Conservation (phyloP, 2,329 filamentous ascomycete genomes). For the Hypoxylon sp. region DNA sequence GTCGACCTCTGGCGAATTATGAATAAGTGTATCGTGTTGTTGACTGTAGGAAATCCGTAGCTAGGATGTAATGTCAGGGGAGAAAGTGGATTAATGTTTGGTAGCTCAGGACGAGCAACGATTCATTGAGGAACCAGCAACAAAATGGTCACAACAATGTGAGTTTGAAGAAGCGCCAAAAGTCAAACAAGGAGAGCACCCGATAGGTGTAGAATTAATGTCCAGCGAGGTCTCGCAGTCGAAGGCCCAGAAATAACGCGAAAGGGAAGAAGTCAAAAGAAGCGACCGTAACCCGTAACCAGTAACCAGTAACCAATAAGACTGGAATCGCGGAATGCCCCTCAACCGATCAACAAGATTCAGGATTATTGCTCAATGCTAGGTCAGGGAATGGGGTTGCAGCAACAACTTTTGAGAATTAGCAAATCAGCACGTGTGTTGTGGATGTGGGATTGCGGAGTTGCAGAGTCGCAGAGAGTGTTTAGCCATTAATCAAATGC, state of each 20-base stretch:
- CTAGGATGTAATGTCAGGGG: slow-evolving; percentile 38
- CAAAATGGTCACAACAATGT: slow-evolving; percentile 21
- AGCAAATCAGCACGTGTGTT: slow-evolving; percentile 24
- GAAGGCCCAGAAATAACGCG: slow-evolving; percentile 10
- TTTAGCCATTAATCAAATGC: slow-evolving; percentile 22
- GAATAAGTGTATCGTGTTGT: slow-evolving; percentile 33
- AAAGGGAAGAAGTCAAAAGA: slow-evolving; percentile 23
- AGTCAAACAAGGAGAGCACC: slow-evolving; percentile 14
- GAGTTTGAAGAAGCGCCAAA: slow-evolving; percentile 23
- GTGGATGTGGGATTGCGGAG: background rate
- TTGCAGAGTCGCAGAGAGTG: slow-evolving; percentile 9
- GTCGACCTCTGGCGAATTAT: slow-evolving; percentile 29
- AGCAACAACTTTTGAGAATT: slow-evolving; percentile 23
- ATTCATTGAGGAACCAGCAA: slow-evolving; percentile 32
- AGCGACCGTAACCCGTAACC: slow-evolving; percentile 21
- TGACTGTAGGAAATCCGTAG: slow-evolving; percentile 34
- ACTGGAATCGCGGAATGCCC: slow-evolving; percentile 34
- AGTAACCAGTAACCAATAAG: slow-evolving; percentile 24
- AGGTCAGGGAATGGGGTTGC: slow-evolving; percentile 29
- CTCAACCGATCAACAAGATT: slow-evolving; percentile 44
- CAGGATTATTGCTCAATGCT: slow-evolving; percentile 44
- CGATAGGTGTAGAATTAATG: slow-evolving; percentile 10
- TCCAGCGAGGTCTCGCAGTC: slow-evolving; percentile 2
- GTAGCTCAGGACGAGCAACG: slow-evolving; percentile 24
- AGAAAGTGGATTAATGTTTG: slow-evolving; percentile 35